A percentile compares a stretch with the other conserved stretches of the same genome.
phyloP scores from a whole-genome alignment of 805 yeast species.

The Metschnikowia picachoensis region DNA sequence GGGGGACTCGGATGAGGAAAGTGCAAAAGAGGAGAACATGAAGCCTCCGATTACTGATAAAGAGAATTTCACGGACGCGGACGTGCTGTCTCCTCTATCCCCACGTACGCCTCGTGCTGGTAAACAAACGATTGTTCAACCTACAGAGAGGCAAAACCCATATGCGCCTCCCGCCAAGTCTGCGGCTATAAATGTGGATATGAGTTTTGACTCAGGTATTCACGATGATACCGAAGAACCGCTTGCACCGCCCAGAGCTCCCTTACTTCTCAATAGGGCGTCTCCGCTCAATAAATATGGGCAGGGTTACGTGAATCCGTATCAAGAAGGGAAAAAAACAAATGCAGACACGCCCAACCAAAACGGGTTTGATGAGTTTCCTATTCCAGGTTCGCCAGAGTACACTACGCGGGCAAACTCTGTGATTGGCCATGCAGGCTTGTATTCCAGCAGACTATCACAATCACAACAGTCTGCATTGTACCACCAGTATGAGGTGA shows the following conservation, averaged over 20 bases:
- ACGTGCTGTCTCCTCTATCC: neutral
- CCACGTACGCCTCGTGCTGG: neutral
- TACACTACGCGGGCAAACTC: constrained; percentile 43
- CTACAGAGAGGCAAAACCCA: constrained; percentile 2
- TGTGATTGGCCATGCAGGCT: constrained; percentile 33
- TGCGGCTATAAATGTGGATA: constrained; percentile 26
- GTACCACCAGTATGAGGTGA: constrained; percentile 43
- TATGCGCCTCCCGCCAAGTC: constrained; percentile 4
- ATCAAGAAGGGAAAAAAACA: constrained; percentile 16
- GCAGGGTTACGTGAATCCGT: constrained; percentile 26
- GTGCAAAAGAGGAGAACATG: neutral
- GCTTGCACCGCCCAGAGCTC: neutral
- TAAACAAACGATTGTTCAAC: neutral
- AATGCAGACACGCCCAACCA: constrained; percentile 9
- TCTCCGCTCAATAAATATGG: constrained; percentile 4
- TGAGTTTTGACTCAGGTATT: constrained; percentile 27
- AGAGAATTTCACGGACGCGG: neutral
- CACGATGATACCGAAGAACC: constrained; percentile 8
- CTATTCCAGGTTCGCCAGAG: constrained; percentile 45
- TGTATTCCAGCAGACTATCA: constrained; percentile 38
- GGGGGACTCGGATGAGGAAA: neutral
- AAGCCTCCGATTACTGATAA: no score
- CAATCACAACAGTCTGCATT: constrained; percentile 42
- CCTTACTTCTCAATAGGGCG: constrained; percentile 10
- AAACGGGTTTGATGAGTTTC: constrained; percentile 35